Evolutionary conservation across 139 green algal genomes (phyloP), one percentile per base, ranked within the genome.

Genomic region (Nannochloris sp.): DNA sequence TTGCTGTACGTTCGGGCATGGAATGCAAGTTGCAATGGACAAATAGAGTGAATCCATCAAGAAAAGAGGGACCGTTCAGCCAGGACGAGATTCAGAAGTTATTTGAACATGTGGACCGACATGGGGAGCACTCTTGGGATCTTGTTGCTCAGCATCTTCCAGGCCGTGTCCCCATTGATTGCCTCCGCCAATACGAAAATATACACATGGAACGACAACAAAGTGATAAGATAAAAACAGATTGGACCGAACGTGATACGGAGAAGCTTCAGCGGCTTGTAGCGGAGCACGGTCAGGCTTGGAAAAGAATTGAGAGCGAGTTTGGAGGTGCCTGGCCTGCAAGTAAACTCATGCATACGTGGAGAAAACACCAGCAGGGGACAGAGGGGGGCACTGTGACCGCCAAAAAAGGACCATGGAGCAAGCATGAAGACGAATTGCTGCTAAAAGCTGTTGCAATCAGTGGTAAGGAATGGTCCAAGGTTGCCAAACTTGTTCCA

Each of bases 1-100:
- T 40, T 28, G 44, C 59, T 28, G 16, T 50, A 4, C 63, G 63
- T 43, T 58, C 29, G 29, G 20, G 31, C 12, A n/a, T 56, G 1
- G 69, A 76, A 43, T 71, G 63, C 46, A 56, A 48, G 13, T 67
- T 76, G 69, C 56, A 71, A 58, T 76, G 69, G 69, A 31, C 6
- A 20, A 76, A 76, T 61, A 30, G 28, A 44, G 13, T 61, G 26
- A 37, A 48, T 0, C 62, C 69, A 17, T 43, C 10, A 16, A 44
- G 71, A 6, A 66, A 16, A 51, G 17, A 30, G 6, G n/a, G 30
- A 14, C 16, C 33, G 26, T 43, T 49, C 36, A 45, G 12, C 30
- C n/a, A 49, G 17, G 62, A 71, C 28, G 69, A 76, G 56, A 62
- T 67, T n/a, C 29, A n/a, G 1, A 10, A 63, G 20, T 46, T 76